Percentiles rank a stretch among this genome's conserved stretches.
Evolutionary conservation across 495 filamentous ascomycete species (phyloP).

Genomic region (Annulohypoxylon maeteangense): DNA sequence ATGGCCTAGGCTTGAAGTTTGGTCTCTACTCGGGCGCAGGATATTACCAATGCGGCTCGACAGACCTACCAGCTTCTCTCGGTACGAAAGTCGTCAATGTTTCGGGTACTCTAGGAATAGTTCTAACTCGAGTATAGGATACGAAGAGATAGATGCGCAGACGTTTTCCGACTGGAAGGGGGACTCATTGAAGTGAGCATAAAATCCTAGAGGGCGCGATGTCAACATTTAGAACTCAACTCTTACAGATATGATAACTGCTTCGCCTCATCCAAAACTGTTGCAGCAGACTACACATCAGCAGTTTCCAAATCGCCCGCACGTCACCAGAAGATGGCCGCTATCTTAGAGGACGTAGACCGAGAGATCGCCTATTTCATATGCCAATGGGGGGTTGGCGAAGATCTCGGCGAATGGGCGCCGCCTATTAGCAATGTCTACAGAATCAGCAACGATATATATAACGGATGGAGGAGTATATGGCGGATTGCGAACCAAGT

Average conservation of each 20-base stretch:
- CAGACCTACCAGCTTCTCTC: slow-evolving; percentile 44
- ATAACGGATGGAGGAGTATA: slow-evolving; percentile 61
- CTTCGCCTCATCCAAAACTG: slow-evolving; percentile 57
- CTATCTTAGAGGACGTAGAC: slow-evolving; percentile 38
- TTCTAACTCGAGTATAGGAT: slow-evolving; percentile 44
- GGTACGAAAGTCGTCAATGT: slow-evolving; percentile 15
- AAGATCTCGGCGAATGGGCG: slow-evolving; percentile 62
- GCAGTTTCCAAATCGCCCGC: slow-evolving; percentile 49
- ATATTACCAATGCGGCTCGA: slow-evolving; percentile 48
- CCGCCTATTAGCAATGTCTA: slow-evolving; percentile 60
- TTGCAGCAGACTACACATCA: slow-evolving; percentile 55
- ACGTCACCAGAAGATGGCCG: slow-evolving; percentile 50
- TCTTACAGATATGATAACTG: slow-evolving; percentile 65
- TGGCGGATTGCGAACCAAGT: slow-evolving; percentile 63
- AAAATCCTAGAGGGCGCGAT: slow-evolving; percentile 48
- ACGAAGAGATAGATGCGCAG: slow-evolving; percentile 61
- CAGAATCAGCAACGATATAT: slow-evolving; percentile 67
- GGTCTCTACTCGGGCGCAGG: slow-evolving; percentile 67
- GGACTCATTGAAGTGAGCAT: slow-evolving; percentile 62
- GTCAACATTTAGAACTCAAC: slow-evolving; percentile 44
- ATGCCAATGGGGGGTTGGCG: slow-evolving; percentile 64
- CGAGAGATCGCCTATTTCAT: slow-evolving; percentile 60
- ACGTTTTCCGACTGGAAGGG: slow-evolving; percentile 60
- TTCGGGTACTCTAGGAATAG: background rate
- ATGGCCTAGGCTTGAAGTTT: slow-evolving; percentile 61